Percentiles rank a stretch among this genome's conserved stretches.
Evolutionary conservation across 2,329 filamentous ascomycete species (phyloP).

Genomic region (Xylaria polymorpha): DNA sequence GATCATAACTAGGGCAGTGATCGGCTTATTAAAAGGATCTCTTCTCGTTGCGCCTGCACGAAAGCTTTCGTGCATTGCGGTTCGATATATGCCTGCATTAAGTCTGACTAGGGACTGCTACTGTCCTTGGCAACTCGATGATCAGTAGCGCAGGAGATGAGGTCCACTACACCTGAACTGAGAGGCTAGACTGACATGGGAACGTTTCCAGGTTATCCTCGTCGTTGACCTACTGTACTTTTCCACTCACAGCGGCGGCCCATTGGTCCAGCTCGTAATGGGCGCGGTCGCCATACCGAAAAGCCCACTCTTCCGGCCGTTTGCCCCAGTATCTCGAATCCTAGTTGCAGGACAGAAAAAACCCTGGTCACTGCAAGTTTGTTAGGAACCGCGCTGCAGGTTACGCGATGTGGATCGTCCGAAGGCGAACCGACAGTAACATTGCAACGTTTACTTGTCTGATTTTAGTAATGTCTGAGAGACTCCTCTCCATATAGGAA

Average conservation of each 20-base stretch:
- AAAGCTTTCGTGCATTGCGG: conserved; percentile 29
- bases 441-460: conserved; percentile 20
- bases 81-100: conserved; percentile 12
- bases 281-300: conserved; percentile 15
- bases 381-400: conserved; percentile 2
- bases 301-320: conserved; percentile 2
- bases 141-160: conserved; percentile 23
- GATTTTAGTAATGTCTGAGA: conserved; percentile 11
- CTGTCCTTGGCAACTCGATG: conserved; percentile 18
- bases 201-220: conserved; percentile 28
- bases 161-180: conserved; percentile 15
- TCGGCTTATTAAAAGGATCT: conserved; percentile 30
- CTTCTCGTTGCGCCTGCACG: conserved; percentile 20
- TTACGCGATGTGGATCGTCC: conserved; percentile 19
- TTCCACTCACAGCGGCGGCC: not conserved
- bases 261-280: conserved; percentile 14
- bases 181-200: conserved; percentile 14
- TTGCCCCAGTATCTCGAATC: conserved; percentile 20
- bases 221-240: conserved; percentile 9
- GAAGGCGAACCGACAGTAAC: conserved; percentile 15
- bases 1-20: conserved; percentile 19
- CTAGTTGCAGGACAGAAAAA: not conserved
- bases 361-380: not conserved
- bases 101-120: conserved; percentile 12
- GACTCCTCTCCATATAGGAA: conserved; percentile 5